Percentiles rank a stretch among this genome's conserved stretches.
phyloP scores from a whole-genome alignment of 176 grass and related monocot species.

The Elymus sibiricus region DNA sequence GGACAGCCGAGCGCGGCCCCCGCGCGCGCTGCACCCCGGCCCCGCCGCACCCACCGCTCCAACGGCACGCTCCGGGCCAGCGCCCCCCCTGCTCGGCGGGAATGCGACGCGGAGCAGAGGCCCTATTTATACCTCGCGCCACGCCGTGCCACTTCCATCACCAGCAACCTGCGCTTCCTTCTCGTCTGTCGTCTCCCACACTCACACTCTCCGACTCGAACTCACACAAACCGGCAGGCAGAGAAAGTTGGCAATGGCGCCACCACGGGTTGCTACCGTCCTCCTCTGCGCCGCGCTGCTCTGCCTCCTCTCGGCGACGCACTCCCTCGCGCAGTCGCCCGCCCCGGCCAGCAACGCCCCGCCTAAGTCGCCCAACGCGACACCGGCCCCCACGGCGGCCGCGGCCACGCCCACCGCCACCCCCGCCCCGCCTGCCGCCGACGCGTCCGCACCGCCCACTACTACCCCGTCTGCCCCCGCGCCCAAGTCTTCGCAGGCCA shows the following conservation, averaged over 20 bases:
- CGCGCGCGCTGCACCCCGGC: background rate
- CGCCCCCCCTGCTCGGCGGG: background rate
- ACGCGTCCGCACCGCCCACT: background rate
- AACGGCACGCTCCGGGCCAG: conserved; percentile 1
- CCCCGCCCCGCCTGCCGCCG: background rate
- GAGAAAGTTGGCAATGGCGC: background rate
- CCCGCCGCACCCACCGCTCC: conserved; percentile 1
- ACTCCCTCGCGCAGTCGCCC: conserved; percentile 24
- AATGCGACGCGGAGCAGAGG: background rate
- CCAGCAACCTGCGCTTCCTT: background rate
- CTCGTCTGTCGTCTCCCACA: no score
- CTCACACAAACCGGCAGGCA: background rate
- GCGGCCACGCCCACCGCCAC: background rate
- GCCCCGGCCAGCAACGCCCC: background rate
- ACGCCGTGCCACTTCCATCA: background rate
- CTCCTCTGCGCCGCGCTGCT: conserved; percentile 6
- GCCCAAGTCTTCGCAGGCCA: background rate
- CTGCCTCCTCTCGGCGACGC: background rate
- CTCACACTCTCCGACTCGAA: background rate
- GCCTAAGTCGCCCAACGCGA: conserved; percentile 22
- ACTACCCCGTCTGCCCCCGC: background rate
- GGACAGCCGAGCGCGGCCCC: background rate
- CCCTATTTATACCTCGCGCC: conserved; percentile 12
- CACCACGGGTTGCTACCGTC: background rate
- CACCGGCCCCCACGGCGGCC: background rate